Base-by-base conservation (phyloP, 2,329 filamentous ascomycete species). In the Whalleya microplaca region DNA sequence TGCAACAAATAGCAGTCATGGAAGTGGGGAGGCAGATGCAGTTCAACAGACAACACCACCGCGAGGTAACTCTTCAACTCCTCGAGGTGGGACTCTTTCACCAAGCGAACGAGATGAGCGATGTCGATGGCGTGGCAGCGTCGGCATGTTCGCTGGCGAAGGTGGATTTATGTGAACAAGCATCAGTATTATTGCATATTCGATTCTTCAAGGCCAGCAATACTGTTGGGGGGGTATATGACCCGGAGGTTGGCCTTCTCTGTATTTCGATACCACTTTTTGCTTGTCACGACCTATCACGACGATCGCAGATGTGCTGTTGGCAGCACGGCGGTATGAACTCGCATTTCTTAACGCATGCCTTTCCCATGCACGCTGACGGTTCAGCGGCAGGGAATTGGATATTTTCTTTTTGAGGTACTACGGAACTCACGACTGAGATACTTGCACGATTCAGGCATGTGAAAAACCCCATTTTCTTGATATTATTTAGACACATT, bases 91-190 rank as follows among this genome's bases (percentile, higher is more conserved):
- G 20, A 66, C 68, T 65, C 70, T 51, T 66, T 72, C 48, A 63
- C 72, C 69, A 59, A 73, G 41, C 61, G 74, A 78, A 27, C 70
- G 71, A 58, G 75, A 79, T 18, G 76, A 80, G 53, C 75, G 77
- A 53, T 86, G 82, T 65, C 76, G 78, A 58, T 86, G 83, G 83
- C 79, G 83, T 32, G 78, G 80, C 21, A 84, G 80, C 59, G 78
- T 85, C 27, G 80, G 81, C 27, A 79, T 85, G 12, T 76, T 84
- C 47, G 76, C 77, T 18, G 68, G 67, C 51, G 84, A 87, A 43
- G 80, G 82, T 32, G 80, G 80, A 19, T 84, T 86, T 63, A 65
- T 85, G 41, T 86, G 68, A 80, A 48, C 48, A 53, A 47, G 32
- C 48, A 18, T 29, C 21, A 40, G 27, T 21, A 18, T 53, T 59